phyloP scores from a whole-genome alignment of 1,139 yeast genomes.

The Geotrichum citri-aurantii region DNA sequence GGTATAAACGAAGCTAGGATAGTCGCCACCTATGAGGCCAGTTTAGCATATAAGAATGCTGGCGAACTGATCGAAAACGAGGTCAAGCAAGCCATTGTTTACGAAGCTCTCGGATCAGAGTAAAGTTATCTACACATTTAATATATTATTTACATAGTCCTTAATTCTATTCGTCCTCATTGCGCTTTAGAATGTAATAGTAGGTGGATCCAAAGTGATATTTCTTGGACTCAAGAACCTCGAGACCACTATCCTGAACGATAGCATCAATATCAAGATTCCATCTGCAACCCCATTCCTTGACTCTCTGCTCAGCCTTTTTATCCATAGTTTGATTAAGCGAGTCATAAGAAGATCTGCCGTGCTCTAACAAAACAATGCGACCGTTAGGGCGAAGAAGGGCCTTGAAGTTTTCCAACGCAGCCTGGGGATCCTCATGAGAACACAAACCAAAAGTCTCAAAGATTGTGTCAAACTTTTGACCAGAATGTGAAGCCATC shows the following conservation, averaged over 20 bases:
- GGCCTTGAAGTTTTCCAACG: constrained; percentile 64
- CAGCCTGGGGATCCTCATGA: constrained; percentile 84
- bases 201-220: constrained; percentile 87
- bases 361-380: constrained; percentile 84
- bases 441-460: constrained; percentile 96
- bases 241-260: constrained; percentile 76
- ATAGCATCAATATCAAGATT: constrained; percentile 86
- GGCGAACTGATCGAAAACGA: constrained; percentile 73
- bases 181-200: constrained; percentile 30
- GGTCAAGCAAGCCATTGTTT: constrained; percentile 66
- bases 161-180: constrained; percentile 14
- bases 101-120: constrained; percentile 56
- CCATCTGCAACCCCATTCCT: constrained; percentile 98
- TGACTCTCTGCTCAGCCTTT: constrained; percentile 75
- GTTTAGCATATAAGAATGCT: constrained; percentile 67
- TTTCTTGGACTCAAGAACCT: constrained; percentile 70
- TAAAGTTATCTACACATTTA: constrained; percentile 44
- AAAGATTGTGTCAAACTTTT: constrained; percentile 79
- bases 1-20: constrained; percentile 82
- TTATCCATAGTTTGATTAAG: constrained; percentile 77
- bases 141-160: constrained; percentile 4
- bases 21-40: constrained; percentile 80
- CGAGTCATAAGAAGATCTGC: constrained; percentile 73
- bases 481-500: constrained; percentile 43
- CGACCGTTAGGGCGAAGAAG: constrained; percentile 88